Conservation (phyloP, 2,329 filamentous ascomycete genomes). For the Ophiostoma sp. region DNA sequence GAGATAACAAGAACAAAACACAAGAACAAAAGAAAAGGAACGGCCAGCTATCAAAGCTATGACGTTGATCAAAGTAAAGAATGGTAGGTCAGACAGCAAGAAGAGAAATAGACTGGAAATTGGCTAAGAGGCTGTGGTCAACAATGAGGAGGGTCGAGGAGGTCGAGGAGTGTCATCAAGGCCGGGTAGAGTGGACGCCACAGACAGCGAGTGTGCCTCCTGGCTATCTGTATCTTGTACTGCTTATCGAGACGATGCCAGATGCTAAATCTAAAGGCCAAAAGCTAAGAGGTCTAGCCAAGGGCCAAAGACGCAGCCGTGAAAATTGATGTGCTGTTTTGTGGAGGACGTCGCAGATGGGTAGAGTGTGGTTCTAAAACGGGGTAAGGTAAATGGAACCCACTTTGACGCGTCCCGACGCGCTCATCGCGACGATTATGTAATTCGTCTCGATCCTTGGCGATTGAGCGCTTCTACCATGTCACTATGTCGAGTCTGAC, state of each 20-base stretch:
- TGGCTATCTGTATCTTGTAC: not conserved
- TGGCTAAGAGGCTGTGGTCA: not conserved
- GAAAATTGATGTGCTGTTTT: conserved; percentile 4
- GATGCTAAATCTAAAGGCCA: not conserved
- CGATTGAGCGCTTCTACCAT: no score
- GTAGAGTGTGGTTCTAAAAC: not conserved
- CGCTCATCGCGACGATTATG: conserved; percentile 12
- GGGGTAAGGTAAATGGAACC: not conserved
- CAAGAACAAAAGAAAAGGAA: not conserved
- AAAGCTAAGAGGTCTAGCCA: not conserved
- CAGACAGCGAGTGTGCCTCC: not conserved
- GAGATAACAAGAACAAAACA: not conserved
- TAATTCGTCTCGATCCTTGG: not conserved
- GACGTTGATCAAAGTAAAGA: not conserved
- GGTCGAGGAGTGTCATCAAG: not conserved
- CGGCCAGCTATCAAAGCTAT: not conserved
- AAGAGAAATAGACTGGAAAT: not conserved
- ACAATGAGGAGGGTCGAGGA: not conserved
- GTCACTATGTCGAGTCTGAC: not conserved
- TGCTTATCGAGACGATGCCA: not conserved
- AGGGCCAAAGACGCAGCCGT: not conserved
- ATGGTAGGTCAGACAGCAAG: not conserved
- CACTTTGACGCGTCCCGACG: conserved; percentile 8
- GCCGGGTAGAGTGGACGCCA: not conserved
- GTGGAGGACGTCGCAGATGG: conserved; percentile 1